phyloP scores from a whole-genome alignment of 2,329 filamentous ascomycete species.

The Cladosporium austrohemisphaericum region DNA sequence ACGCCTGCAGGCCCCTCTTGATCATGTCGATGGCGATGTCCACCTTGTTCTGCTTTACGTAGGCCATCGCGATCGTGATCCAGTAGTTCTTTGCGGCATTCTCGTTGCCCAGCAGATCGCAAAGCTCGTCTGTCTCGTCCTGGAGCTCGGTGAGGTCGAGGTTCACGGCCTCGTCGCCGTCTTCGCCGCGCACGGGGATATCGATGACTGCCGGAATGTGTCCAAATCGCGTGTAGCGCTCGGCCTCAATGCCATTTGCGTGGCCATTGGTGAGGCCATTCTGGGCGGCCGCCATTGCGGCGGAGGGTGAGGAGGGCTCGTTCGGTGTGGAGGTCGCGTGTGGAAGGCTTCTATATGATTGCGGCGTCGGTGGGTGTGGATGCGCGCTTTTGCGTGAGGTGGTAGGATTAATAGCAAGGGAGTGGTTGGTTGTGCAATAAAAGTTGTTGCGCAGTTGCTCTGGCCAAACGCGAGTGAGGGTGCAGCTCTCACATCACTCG shows the following conservation, averaged over 20 bases:
- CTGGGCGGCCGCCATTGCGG: conserved; percentile 46
- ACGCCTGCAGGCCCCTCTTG: conserved; percentile 69
- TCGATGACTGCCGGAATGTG: conserved; percentile 62
- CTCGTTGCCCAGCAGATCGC: conserved; percentile 91
- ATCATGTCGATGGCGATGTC: conserved; percentile 73
- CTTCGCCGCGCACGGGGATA: conserved; percentile 59
- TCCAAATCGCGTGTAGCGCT: conserved; percentile 50
- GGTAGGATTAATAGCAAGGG: background rate
- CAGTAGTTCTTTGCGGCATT: conserved; percentile 86
- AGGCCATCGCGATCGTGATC: conserved; percentile 96
- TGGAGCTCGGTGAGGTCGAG: conserved; percentile 86
- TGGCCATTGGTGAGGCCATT: conserved; percentile 38
- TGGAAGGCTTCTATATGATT: background rate
- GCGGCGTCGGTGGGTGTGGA: background rate
- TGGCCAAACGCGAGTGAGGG: too few species aligned
- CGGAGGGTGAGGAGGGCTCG: conserved; percentile 8
- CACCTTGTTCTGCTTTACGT: conserved; percentile 91
- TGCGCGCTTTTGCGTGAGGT: background rate
- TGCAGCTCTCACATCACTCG: too few species aligned
- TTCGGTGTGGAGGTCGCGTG: background rate
- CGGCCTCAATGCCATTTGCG: conserved; percentile 18
- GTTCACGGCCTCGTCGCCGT: conserved; percentile 73
- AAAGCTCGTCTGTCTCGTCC: conserved; percentile 89
- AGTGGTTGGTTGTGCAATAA: background rate
- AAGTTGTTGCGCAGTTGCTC: background rate